Evolutionary conservation across 306 rosid species (phyloP), one percentile per base, ranked within the genome.

Genomic region (Casuarina equisetifolia): DNA sequence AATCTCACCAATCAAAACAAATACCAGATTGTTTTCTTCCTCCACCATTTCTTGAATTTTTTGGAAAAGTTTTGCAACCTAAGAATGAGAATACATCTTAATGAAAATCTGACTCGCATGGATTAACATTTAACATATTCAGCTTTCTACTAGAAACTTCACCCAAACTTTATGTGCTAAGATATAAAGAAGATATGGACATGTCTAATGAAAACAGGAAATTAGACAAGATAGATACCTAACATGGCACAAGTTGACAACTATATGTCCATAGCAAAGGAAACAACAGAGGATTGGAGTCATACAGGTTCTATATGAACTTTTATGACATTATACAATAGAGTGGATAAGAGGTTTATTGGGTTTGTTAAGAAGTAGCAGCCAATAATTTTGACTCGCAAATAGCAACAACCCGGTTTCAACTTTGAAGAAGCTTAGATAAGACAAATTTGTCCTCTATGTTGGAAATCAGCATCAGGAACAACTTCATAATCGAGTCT

Each of bases 1-100:
- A 79, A 84, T 71, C 97, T 92, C 92, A 92, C 98, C 97, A 80
- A 96, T 92, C 88, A 96, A 96, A 91, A 96, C 98, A 88, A 92
- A 96, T 84, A 96, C 97, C 86, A 95, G 90, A 87, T 90, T 95
- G 89, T 88, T 88, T 88, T 95, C 99, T 86, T 90, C 92, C 83
- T 88, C 94, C 39, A 86, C 90, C 97, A 96, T 92, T 81, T 96
- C 98, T 81, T 96, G 98, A 86, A 92, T 89, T 86, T 93, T 93
- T 77, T 90, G 92, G 83, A 92, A 95, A 64, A 95, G 96, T 81
- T 92, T 95, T 11, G 99, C 97, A 51, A 95, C 99, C 99, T 95
- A 75, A 38, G 12, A 77, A 61, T 49, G 69, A 67, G 54, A 79
- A 45, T 46, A 39, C 9, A 42, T 12, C 10, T 42, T 70, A 45